These are phyloP conservation scores for Pseudophaeomoniella oleicola DNA, from an alignment of 2,329 filamentous ascomycete genomes.

Conservation along the genomic window DNA sequence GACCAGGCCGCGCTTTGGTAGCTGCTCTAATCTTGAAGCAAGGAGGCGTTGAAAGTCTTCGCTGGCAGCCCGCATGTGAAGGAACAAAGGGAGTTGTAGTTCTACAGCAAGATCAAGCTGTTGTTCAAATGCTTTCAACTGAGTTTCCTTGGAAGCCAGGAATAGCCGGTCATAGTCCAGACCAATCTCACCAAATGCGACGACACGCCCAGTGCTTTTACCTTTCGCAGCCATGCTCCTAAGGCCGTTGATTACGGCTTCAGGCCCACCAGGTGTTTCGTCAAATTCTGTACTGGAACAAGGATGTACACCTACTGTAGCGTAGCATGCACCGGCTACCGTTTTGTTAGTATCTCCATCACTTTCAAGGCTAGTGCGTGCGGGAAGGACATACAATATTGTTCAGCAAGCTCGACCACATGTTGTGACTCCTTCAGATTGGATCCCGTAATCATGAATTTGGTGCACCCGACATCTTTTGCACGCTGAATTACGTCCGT, in stretches of 20 bases:
- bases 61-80: constrained; percentile 81
- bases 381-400: constrained; percentile 47
- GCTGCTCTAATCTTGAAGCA: constrained; percentile 43
- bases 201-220: constrained; percentile 44
- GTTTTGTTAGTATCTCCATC: constrained; percentile 5
- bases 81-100: constrained; percentile 71
- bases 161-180: constrained; percentile 90
- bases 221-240: constrained; percentile 47
- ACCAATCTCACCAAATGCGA: constrained; percentile 86
- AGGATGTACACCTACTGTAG: constrained; percentile 86
- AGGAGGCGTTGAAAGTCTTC: constrained; percentile 68
- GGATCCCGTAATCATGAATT: constrained; percentile 88
- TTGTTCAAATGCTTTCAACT: constrained; percentile 69
- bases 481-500: constrained; percentile 61
- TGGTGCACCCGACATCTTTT: constrained; percentile 62
- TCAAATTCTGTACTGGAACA: constrained; percentile 75
- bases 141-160: constrained; percentile 62
- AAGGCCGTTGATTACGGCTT: constrained; percentile 41
- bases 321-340: constrained; percentile 65
- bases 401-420: constrained; percentile 57
- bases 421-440: constrained; percentile 64
- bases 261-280: constrained; percentile 31
- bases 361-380: constrained; percentile 3
- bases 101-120: constrained; percentile 68
- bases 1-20: constrained; percentile 69